Conservation (phyloP, 2,329 filamentous ascomycete genomes). For the Phaeoacremonium minimum region DNA sequence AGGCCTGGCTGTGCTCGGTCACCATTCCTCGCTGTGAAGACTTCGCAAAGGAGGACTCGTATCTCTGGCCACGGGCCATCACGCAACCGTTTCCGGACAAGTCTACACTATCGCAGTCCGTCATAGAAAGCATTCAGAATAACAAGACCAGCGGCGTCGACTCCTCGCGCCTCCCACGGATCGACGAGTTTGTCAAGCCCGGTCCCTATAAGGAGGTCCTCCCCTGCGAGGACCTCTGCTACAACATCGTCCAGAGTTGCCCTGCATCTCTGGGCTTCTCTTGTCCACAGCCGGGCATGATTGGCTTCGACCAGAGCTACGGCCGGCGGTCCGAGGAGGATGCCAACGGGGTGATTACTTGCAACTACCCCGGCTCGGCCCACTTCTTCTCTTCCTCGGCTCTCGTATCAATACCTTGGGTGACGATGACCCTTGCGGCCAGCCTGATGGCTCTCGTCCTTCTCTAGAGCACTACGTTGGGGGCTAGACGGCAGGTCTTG, state of each 20-base stretch:
- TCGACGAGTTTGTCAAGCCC: conserved; percentile 68
- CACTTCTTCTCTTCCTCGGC: conserved; percentile 37
- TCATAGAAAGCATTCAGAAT: conserved; percentile 18
- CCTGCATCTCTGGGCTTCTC: conserved; percentile 70
- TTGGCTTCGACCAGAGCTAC: conserved; percentile 44
- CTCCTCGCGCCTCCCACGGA: conserved; percentile 63
- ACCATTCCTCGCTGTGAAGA: conserved; percentile 90
- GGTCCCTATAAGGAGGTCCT: conserved; percentile 93
- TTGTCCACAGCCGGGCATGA: conserved; percentile 55
- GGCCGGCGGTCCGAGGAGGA: conserved; percentile 19
- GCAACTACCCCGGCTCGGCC: conserved; percentile 59
- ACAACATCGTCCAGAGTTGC: conserved; percentile 79
- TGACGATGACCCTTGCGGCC: conserved; percentile 7
- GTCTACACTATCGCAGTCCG: conserved; percentile 39
- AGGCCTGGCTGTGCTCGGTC: conserved; percentile 91
- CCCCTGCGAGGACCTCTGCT: conserved; percentile 85
- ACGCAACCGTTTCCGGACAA: conserved; percentile 68
- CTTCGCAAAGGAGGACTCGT: conserved; percentile 50
- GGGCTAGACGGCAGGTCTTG: too few relatives aligned
- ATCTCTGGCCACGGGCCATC: conserved; percentile 67
- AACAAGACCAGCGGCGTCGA: conserved; percentile 36
- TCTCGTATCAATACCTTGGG: conserved; percentile 16
- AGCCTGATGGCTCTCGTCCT: conserved; percentile 1
- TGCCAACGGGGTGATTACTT: conserved; percentile 30
- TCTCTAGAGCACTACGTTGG: neutral